Base-by-base conservation (phyloP, 306 rosid species). In the Quillaja saponaria region DNA sequence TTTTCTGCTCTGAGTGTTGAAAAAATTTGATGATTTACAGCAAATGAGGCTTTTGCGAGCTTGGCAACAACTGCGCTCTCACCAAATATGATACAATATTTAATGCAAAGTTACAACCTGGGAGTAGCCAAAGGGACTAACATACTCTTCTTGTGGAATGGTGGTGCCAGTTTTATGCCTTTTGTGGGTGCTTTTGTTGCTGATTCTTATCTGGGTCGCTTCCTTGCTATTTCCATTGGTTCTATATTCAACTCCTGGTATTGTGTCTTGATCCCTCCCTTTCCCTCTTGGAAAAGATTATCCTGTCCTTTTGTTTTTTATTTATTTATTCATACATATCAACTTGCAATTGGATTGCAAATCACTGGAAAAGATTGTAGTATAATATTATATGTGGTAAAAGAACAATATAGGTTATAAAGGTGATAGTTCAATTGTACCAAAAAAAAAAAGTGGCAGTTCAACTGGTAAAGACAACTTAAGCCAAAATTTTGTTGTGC, bases 121-220 rank as follows among this genome's bases (percentile, higher is more conserved):
- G 17, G 79, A 47, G 63, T 84, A 1, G 44, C 76, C 50, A 68
- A 72, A 63, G 88, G 77, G 21, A 68, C 75, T 3, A 84, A 72
- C 38, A 47, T 80, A 4, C 11, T 87, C 18, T 62, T 73, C 57
- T 67, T 72, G 0, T 84, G 91, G 95, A 48, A 74, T 35, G 90
- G 88, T 8, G 80, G 80, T 6, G 53, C 78, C 17, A 82, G 84
- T 69, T 73, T 87, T 51, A 31, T 67, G 72, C 91, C 95, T 25
- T 9, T 82, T 20, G 0, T 84, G 12, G 91, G 73, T 19, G 95
- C 95, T 13, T 82, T 84, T 28, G n/a, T 80, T n/a, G 71, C 88
- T 25, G 91, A 87, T 87, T 82, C 90, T 59, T 84, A 62, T 56
- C 58, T 84, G 55, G 95, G 91, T 53, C 88, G 89, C 6, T 87